These are phyloP conservation scores for Ailanthus altissimus DNA, from an alignment of 345 rosid species.

Conservation along the genomic window DNA sequence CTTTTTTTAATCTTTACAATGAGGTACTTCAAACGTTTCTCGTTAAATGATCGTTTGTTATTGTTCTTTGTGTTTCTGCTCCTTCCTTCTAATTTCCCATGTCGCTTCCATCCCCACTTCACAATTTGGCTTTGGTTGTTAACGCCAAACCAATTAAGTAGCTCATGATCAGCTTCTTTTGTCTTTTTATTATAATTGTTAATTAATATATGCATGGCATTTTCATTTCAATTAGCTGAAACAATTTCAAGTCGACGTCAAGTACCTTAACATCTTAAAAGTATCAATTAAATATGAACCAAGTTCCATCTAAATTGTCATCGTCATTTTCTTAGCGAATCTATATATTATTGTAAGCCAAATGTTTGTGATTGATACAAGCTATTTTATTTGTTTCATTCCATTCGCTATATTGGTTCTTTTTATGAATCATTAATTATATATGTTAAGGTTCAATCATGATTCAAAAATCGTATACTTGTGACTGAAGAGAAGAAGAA, in stretches of 20 bases:
- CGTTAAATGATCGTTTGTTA: background rate
- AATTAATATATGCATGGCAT: background rate
- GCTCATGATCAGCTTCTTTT: background rate
- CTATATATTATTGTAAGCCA: no score
- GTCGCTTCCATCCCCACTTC: background rate
- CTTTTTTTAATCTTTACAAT: background rate
- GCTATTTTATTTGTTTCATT: no score
- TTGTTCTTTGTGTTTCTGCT: background rate
- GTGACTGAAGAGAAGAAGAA: no score
- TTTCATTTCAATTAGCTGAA: background rate
- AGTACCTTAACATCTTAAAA: background rate
- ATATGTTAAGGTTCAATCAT: no score
- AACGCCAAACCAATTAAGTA: no score
- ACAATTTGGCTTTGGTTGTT: background rate
- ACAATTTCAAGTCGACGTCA: background rate
- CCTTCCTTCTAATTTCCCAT: constrained; percentile 11
- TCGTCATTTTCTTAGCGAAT: no score
- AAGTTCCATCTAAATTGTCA: background rate
- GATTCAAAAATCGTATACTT: no score
- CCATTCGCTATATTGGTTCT: no score
- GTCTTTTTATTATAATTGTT: background rate
- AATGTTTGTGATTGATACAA: no score
- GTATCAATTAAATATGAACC: background rate
- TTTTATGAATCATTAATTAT: no score
- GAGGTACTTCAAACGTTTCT: background rate